Base-by-base conservation (phyloP, 768 basidiomycete species). In the Crepidotus variabilis region DNA sequence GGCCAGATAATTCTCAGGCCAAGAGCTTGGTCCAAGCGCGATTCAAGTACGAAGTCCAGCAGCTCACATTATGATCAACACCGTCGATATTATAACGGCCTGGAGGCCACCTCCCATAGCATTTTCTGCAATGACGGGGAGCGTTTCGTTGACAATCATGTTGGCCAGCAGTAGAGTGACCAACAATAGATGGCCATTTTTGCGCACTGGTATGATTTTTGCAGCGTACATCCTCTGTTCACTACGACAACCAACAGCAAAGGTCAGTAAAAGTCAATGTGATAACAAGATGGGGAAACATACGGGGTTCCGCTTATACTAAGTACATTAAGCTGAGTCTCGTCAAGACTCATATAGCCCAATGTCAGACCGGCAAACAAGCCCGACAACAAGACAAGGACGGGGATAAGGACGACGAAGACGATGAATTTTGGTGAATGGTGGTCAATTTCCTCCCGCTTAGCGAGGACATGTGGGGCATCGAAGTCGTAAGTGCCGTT, bases 311-410 rank as follows among this genome's bases (percentile, higher is more conserved):
- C 94, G 54, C 88, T 88, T 58, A 92, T 86, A 60, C 87, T 85
- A 20, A 96, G 73, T 2, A 96, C 94, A 66, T 88, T 87, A 45
- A 96, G 81, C 77, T 94, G 92, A 39, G 93, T 94, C 70, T 90
- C 90, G 71, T 96, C 93, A 69, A 95, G 79, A 62, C 87, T 90
- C 89, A 95, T 94, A 70, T 92, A 94, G 33, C 93, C 93, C 47
- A 95, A 76, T 56, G 94, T 95, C 61, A 94, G 77, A 71, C 94
- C 90, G 79, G 92, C 92, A 82, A 94, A 94, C 57, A 93, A 63
- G 67, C 92, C 92, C 57, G 89, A 93, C 60, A 88, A 66, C 49
- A 92, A 67, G 52, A 94, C 93, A 63, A 94, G 86, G 33, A 93
- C 66, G 52, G 93, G 93, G 46, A 94, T 93, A 72, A 94, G 86